Evolutionary conservation across 208 protist species (phyloP).

Genomic region (Leishmania major): DNA sequence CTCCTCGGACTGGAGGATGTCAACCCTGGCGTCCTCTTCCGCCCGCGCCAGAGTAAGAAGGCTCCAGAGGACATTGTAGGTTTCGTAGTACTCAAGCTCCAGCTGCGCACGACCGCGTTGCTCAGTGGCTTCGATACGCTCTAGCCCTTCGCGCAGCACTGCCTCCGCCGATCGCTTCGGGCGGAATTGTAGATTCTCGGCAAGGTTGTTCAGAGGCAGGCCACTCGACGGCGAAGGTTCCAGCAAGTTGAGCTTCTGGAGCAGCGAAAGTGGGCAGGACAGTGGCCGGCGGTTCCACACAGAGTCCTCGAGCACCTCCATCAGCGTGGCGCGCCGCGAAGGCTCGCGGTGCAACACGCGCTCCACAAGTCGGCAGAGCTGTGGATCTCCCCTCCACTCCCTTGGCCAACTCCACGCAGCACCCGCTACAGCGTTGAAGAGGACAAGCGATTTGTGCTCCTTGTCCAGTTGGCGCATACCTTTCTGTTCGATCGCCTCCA

Average conservation of each 20-base stretch:
- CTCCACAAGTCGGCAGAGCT: conserved; percentile 71
- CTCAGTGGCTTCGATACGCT: conserved; percentile 57
- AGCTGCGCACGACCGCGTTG: conserved; percentile 57
- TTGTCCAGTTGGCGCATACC: conserved; percentile 58
- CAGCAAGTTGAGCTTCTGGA: conserved; percentile 80
- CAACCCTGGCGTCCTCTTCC: conserved; percentile 36
- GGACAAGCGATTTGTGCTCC: conserved; percentile 66
- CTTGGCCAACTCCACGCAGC: conserved; percentile 83
- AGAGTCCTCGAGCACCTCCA: conserved; percentile 76
- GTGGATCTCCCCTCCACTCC: conserved; percentile 59
- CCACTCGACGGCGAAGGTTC: conserved; percentile 34
- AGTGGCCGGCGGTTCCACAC: conserved; percentile 85
- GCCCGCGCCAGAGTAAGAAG: conserved; percentile 38
- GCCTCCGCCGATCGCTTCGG: conserved; percentile 43
- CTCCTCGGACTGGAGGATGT: conserved; percentile 44
- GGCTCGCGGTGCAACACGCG: conserved; percentile 59
- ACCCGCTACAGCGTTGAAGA: conserved; percentile 77
- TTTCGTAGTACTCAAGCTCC: conserved; percentile 65
- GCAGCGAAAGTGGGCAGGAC: conserved; percentile 73
- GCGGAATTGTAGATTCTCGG: conserved; percentile 41
- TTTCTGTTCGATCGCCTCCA: conserved; percentile 66
- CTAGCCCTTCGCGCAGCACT: conserved; percentile 48
- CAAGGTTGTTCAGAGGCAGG: conserved; percentile 42
- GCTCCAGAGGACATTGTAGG: conserved; percentile 46
- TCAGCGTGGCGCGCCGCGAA: conserved; percentile 53